Evolutionary conservation across 1,284 basidiomycete species (phyloP).

Genomic region (Apiotrichum mycotoxinovorans): DNA sequence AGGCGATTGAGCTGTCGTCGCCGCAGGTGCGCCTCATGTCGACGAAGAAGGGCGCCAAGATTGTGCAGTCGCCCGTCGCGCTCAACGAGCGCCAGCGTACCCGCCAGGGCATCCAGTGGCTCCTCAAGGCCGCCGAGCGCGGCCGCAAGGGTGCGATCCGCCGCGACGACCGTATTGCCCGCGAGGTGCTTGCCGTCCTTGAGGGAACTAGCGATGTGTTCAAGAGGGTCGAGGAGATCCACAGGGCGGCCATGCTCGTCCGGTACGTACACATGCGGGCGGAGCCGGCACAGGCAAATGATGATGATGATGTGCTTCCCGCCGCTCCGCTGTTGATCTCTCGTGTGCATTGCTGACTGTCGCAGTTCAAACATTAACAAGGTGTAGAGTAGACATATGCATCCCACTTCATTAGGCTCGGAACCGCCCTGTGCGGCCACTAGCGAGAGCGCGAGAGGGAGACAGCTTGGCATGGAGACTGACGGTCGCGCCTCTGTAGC

Average conservation of each 20-base stretch:
- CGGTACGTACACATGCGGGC: constrained; percentile 68
- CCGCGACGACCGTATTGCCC: constrained; percentile 65
- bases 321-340: too few species aligned
- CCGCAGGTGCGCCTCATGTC: constrained; percentile 61
- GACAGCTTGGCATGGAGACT: too few species aligned
- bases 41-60: constrained; percentile 61
- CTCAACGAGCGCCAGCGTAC: constrained; percentile 74
- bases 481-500: too few species aligned
- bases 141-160: constrained; percentile 54
- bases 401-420: too few species aligned
- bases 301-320: too few species aligned
- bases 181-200: constrained; percentile 66
- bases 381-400: too few species aligned
- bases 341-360: too few species aligned
- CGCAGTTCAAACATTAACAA: too few species aligned
- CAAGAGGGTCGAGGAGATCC: constrained; percentile 60
- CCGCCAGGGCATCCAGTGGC: constrained; percentile 62
- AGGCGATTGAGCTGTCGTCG: constrained; percentile 63
- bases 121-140: constrained; percentile 60
- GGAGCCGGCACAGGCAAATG: too few species aligned
- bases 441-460: too few species aligned
- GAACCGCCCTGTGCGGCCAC: too few species aligned
- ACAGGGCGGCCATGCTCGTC: constrained; percentile 71
- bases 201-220: constrained; percentile 60
- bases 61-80: constrained; percentile 62